Conservation (phyloP, 345 rosid species). For the Brassica napus region DNA sequence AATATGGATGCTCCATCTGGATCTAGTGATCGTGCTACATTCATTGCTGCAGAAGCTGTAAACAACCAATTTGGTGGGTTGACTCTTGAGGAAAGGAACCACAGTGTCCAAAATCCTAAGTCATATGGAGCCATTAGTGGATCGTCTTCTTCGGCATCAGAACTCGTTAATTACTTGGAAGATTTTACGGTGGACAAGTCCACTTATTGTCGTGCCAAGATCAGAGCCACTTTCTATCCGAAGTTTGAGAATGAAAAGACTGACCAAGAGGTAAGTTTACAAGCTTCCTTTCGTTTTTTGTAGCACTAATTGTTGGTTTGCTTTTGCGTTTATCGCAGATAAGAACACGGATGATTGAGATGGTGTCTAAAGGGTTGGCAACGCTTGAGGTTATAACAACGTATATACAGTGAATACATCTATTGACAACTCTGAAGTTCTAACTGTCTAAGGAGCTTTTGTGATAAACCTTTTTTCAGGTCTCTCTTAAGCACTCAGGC, state of each 20-base stretch:
- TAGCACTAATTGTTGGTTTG: background rate
- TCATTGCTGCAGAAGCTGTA: too few species aligned
- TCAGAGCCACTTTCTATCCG: slow-evolving; percentile 96
- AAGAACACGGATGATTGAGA: slow-evolving; percentile 83
- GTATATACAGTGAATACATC: background rate
- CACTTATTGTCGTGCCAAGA: slow-evolving; percentile 65
- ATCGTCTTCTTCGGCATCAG: slow-evolving; percentile 27
- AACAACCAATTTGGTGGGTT: slow-evolving; percentile 48
- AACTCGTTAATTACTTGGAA: slow-evolving; percentile 37
- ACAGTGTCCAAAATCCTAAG: slow-evolving; percentile 47
- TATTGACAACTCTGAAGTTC: background rate
- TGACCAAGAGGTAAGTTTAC: slow-evolving; percentile 77
- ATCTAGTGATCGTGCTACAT: slow-evolving; percentile 26
- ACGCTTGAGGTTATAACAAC: slow-evolving; percentile 69
- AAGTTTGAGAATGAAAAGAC: slow-evolving; percentile 98
- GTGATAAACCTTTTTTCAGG: slow-evolving; percentile 50
- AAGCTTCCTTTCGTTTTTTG: background rate
- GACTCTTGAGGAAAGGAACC: slow-evolving; percentile 48
- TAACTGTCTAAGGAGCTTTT: slow-evolving; percentile 16
- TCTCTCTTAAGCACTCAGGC: slow-evolving; percentile 94
- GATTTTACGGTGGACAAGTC: slow-evolving; percentile 67
- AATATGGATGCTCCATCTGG: slow-evolving; percentile 31
- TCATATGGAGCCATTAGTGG: slow-evolving; percentile 60
- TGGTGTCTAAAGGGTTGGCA: slow-evolving; percentile 85
- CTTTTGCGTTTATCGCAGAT: slow-evolving; percentile 50